Conservation (phyloP, 2,329 filamentous ascomycete species). For the Knufia fluminis region DNA sequence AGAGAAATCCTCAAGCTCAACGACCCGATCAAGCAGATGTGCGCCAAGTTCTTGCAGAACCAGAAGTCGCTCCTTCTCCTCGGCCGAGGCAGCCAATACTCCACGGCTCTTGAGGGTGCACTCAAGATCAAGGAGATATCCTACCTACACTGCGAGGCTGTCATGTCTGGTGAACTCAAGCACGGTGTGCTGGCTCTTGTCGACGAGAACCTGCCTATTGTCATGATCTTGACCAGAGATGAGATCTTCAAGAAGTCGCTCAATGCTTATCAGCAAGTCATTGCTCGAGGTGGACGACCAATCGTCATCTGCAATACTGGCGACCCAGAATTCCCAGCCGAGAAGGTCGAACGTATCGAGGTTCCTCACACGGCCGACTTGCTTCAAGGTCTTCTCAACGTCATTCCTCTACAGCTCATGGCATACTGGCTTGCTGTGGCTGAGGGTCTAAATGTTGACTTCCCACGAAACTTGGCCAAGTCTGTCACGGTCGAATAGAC, state of each 20-base stretch:
- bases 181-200: conserved; percentile 95
- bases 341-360: conserved; percentile 93
- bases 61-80: conserved; percentile 93
- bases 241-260: conserved; percentile 97
- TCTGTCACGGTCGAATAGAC: conserved; percentile 88
- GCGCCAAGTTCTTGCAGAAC: conserved; percentile 85
- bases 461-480: conserved; percentile 97
- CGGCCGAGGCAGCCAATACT: conserved; percentile 91
- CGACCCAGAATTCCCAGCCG: conserved; percentile 80
- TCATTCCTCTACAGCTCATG: conserved; percentile 94
- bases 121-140: conserved; percentile 99
- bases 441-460: conserved; percentile 94
- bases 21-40: conserved; percentile 87
- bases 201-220: conserved; percentile 96
- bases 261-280: conserved; percentile 98
- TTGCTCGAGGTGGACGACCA: conserved; percentile 87
- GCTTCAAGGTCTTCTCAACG: conserved; percentile 93
- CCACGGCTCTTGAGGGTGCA: conserved; percentile 89
- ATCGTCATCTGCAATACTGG: conserved; percentile 95
- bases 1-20: conserved; percentile 84
- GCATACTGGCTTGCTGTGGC: conserved; percentile 97
- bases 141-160: conserved; percentile 97
- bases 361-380: conserved; percentile 92
- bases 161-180: conserved; percentile 99
- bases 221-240: conserved; percentile 98